Conservation (phyloP, 768 basidiomycete genomes). For the Termitomyces sp. region DNA sequence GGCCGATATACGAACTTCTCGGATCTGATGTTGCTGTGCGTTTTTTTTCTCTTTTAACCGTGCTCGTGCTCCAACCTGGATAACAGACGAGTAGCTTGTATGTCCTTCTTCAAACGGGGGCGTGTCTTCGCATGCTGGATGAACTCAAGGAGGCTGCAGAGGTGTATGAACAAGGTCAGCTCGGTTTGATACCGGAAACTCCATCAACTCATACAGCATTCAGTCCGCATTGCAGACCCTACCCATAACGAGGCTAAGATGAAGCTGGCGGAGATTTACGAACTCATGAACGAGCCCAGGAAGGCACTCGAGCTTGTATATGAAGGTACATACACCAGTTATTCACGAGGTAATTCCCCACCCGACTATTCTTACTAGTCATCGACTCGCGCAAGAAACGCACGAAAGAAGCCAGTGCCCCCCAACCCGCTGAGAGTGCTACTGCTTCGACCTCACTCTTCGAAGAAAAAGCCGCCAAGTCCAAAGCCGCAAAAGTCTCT, state of each 20-base stretch:
- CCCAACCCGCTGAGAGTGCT: conserved; percentile 14
- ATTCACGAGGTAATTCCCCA: neutral
- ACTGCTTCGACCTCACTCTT: conserved; percentile 49
- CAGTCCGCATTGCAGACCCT: conserved; percentile 74
- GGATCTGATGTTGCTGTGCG: conserved; percentile 70
- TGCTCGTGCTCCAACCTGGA: neutral
- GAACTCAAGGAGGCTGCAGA: conserved; percentile 74
- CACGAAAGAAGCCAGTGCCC: conserved; percentile 18
- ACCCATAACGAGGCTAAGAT: conserved; percentile 79
- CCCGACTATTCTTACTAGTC: conserved; percentile 26
- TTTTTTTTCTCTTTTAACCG: conserved; percentile 3
- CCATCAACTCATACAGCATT: neutral
- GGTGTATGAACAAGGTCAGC: conserved; percentile 75
- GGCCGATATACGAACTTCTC: conserved; percentile 74
- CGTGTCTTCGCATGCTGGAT: conserved; percentile 74
- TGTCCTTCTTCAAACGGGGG: conserved; percentile 71
- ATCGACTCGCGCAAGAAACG: conserved; percentile 58
- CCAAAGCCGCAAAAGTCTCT: conserved; percentile 23
- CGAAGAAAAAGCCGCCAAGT: conserved; percentile 38
- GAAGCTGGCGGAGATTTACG: conserved; percentile 87
- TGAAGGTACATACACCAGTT: conserved; percentile 50
- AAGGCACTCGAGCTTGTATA: conserved; percentile 82
- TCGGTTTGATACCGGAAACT: neutral
- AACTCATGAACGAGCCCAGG: conserved; percentile 72
- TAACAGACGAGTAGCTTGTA: conserved; percentile 68